A percentile compares a stretch with the other conserved stretches of the same genome.
These are phyloP conservation scores for Dacryopinax spathularia DNA, from an alignment of 768 basidiomycete species.

Conservation along the genomic window DNA sequence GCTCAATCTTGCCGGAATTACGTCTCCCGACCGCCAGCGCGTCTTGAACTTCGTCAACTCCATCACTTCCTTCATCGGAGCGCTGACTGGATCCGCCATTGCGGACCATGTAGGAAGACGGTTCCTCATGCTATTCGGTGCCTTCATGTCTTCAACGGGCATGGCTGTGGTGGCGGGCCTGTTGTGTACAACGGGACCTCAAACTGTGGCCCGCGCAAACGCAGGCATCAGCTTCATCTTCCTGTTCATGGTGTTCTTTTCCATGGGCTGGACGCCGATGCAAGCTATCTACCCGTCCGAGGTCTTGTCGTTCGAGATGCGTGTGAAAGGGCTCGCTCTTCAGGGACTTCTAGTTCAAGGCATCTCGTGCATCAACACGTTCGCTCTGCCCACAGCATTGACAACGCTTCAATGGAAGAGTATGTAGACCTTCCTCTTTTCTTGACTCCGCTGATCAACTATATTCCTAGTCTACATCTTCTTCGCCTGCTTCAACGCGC, in stretches of 20 bases:
- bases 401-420: slow-evolving; percentile 32
- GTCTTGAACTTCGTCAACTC: slow-evolving; percentile 40
- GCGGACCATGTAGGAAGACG: slow-evolving; percentile 39
- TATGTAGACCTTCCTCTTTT: not conserved
- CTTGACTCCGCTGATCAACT: not conserved
- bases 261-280: slow-evolving; percentile 44
- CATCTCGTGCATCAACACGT: slow-evolving; percentile 36
- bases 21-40: slow-evolving; percentile 21
- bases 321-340: slow-evolving; percentile 40
- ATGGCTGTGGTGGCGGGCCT: slow-evolving; percentile 37
- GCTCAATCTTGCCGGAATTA: slow-evolving; percentile 19
- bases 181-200: slow-evolving; percentile 25
- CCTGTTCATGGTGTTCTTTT: slow-evolving; percentile 28
- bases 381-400: slow-evolving; percentile 37
- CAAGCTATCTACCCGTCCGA: slow-evolving; percentile 44
- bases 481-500: slow-evolving; percentile 36
- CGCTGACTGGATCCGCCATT: slow-evolving; percentile 26
- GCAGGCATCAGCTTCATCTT: slow-evolving; percentile 39
- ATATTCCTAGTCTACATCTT: slow-evolving; percentile 33
- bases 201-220: slow-evolving; percentile 28
- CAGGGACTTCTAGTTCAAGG: slow-evolving; percentile 32
- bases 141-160: slow-evolving; percentile 26
- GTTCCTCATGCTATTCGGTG: slow-evolving; percentile 31
- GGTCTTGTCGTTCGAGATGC: slow-evolving; percentile 35
- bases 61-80: slow-evolving; percentile 34